These are phyloP conservation scores for Apostasia ramifera DNA, from an alignment of 106 monocot genomes.

Conservation along the genomic window DNA sequence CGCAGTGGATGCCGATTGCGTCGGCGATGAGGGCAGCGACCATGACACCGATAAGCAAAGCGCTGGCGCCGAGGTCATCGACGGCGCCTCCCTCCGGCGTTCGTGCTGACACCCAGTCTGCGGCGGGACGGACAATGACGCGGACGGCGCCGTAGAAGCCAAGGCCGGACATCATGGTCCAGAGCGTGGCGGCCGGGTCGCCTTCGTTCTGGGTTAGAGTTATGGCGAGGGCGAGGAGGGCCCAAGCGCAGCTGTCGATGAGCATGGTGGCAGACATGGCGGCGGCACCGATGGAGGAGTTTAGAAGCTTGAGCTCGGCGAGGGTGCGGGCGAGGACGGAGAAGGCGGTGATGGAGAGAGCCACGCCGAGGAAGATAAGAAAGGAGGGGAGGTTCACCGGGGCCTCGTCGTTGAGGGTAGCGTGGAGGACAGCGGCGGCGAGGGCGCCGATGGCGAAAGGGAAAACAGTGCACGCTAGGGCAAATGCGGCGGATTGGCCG, in stretches of 20 bases:
- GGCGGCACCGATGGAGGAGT: constrained; percentile 15
- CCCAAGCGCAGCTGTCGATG: constrained; percentile 35
- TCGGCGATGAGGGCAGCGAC: constrained; percentile 30
- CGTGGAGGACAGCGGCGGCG: constrained; percentile 13
- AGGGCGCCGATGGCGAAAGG: constrained; percentile 19
- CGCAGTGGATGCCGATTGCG: constrained; percentile 50
- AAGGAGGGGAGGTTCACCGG: constrained; percentile 2
- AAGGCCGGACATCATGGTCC: constrained; percentile 19
- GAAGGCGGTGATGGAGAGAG: constrained; percentile 33
- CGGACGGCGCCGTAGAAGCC: constrained; percentile 8
- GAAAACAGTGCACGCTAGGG: constrained; percentile 9
- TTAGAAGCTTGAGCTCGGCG: constrained; percentile 38
- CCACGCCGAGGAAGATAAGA: constrained; percentile 21
- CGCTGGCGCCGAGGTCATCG: constrained; percentile 24
- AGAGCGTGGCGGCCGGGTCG: not conserved
- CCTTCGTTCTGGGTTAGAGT: constrained; percentile 15
- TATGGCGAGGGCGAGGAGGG: constrained; percentile 36
- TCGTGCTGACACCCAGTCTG: constrained; percentile 20
- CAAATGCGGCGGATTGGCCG: constrained; percentile 5
- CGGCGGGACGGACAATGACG: constrained; percentile 15
- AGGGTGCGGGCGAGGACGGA: constrained; percentile 27
- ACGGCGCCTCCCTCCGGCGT: constrained; percentile 49
- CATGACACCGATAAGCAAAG: constrained; percentile 41
- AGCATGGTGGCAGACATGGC: constrained; percentile 29
- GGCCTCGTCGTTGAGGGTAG: not conserved